A percentile compares a stretch with the other conserved stretches of the same genome.
phyloP scores from a whole-genome alignment of 2,329 filamentous ascomycete genomes.

The Helotiales sp. region DNA sequence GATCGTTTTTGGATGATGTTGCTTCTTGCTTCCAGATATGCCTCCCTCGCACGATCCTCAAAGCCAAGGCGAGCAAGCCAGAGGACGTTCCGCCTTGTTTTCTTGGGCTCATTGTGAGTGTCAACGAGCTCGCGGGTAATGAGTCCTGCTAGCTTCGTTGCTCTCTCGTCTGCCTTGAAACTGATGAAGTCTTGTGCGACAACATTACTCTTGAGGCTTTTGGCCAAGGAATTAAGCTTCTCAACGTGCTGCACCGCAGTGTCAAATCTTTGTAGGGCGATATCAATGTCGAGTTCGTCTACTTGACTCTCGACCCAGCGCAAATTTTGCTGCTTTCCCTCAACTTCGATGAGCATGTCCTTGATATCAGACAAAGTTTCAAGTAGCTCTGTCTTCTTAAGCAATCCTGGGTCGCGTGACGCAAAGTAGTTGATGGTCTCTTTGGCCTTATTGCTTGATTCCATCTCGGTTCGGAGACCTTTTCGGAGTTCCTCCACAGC shows the following conservation, averaged over 20 bases:
- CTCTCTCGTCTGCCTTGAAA: constrained; percentile 87
- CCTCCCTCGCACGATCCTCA: constrained; percentile 85
- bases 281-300: constrained; percentile 94
- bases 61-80: constrained; percentile 89
- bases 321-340: constrained; percentile 94
- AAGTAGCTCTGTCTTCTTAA: constrained; percentile 80
- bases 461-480: constrained; percentile 81
- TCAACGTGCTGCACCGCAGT: constrained; percentile 83
- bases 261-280: constrained; percentile 89
- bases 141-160: constrained; percentile 74
- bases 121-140: constrained; percentile 79
- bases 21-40: constrained; percentile 80
- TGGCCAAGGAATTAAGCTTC: constrained; percentile 78
- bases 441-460: constrained; percentile 81
- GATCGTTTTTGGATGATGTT: constrained; percentile 80
- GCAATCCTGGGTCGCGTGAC: constrained; percentile 73
- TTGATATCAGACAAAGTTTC: constrained; percentile 79
- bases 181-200: constrained; percentile 92
- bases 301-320: constrained; percentile 95
- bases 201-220: constrained; percentile 80
- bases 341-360: constrained; percentile 91
- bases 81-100: constrained; percentile 79
- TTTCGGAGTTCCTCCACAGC: constrained; percentile 91
- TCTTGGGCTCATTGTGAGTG: constrained; percentile 75
- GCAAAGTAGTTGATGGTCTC: constrained; percentile 89